Percentiles rank a stretch among this genome's conserved stretches.
These are phyloP conservation scores for Rutstroemia sp. DNA, from an alignment of 2,329 filamentous ascomycete species.

Conservation along the genomic window DNA sequence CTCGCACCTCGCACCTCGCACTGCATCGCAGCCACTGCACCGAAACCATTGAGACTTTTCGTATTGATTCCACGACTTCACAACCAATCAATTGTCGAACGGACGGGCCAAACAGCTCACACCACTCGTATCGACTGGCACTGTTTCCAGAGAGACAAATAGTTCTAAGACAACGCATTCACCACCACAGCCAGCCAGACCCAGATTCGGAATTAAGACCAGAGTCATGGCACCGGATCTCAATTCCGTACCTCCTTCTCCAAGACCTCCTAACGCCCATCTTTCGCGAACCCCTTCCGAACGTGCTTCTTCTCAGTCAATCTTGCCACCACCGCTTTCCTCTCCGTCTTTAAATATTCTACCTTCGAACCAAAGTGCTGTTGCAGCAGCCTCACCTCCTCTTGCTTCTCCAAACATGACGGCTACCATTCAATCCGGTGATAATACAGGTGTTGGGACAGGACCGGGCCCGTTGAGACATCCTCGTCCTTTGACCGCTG, in stretches of 20 bases:
- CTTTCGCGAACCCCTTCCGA: constrained; percentile 23
- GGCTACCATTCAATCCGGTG: constrained; percentile 11
- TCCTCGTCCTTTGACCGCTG: constrained; percentile 77
- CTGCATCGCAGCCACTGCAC: no score
- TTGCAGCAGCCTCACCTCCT: constrained; percentile 23
- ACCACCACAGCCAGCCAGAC: not conserved
- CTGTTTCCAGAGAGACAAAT: not conserved
- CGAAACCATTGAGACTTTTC: no score
- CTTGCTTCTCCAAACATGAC: constrained; percentile 17
- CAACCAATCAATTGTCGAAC: no score
- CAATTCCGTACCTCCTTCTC: constrained; percentile 29
- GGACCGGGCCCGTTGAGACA: constrained; percentile 73
- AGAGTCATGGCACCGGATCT: constrained; percentile 29
- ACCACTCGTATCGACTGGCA: no score
- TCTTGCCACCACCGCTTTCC: constrained; percentile 55
- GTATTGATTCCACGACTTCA: no score
- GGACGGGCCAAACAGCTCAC: no score
- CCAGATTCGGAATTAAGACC: not conserved
- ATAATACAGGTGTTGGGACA: constrained; percentile 41
- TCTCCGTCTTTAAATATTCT: constrained; percentile 62
- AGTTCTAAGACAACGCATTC: not conserved
- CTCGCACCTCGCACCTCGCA: no score
- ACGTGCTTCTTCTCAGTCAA: constrained; percentile 24
- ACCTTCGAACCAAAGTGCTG: constrained; percentile 27
- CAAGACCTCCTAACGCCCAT: constrained; percentile 22